phyloP scores from a whole-genome alignment of 805 yeast species.

The Pichia pseudocactophila region DNA sequence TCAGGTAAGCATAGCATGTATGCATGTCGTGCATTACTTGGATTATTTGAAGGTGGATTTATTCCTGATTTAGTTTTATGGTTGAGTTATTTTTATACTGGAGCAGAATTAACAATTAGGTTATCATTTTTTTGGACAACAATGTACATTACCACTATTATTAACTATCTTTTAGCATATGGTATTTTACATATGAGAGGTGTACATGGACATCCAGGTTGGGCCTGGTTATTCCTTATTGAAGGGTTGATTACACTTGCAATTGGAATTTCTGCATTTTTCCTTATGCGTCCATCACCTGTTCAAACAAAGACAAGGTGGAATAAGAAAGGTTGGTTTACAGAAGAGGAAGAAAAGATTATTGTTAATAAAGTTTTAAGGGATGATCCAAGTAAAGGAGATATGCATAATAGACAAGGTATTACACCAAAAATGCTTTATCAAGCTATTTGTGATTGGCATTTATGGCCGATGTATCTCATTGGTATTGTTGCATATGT shows the following conservation, averaged over 20 bases:
- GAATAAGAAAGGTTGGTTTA: slow-evolving; percentile 32
- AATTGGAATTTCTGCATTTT: slow-evolving; percentile 36
- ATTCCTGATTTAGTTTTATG: slow-evolving; percentile 57
- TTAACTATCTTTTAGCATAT: slow-evolving; percentile 37
- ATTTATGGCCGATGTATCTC: slow-evolving; percentile 47
- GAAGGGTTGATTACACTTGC: slow-evolving; percentile 51
- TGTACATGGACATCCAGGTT: slow-evolving; percentile 36
- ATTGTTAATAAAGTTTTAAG: slow-evolving; percentile 49
- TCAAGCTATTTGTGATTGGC: slow-evolving; percentile 38
- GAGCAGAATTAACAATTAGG: slow-evolving; percentile 48
- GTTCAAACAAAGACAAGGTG: slow-evolving; percentile 25
- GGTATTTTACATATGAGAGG: slow-evolving; percentile 47
- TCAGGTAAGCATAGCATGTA: slow-evolving; percentile 34
- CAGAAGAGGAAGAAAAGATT: slow-evolving; percentile 47
- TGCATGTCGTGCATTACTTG: slow-evolving; percentile 43
- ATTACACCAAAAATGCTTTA: slow-evolving; percentile 33
- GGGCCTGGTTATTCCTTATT: slow-evolving; percentile 60
- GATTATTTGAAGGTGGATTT: slow-evolving; percentile 59
- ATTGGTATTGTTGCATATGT: slow-evolving; percentile 35
- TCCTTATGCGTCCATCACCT: slow-evolving; percentile 28
- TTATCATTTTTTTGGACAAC: slow-evolving; percentile 55
- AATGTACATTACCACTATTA: slow-evolving; percentile 37
- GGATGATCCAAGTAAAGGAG: slow-evolving; percentile 59
- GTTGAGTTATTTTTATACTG: slow-evolving; percentile 58
- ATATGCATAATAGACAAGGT: slow-evolving; percentile 54